A percentile compares a stretch with the other conserved stretches of the same genome.
phyloP scores from a whole-genome alignment of 495 filamentous ascomycete genomes.

The Xylaria sp. region DNA sequence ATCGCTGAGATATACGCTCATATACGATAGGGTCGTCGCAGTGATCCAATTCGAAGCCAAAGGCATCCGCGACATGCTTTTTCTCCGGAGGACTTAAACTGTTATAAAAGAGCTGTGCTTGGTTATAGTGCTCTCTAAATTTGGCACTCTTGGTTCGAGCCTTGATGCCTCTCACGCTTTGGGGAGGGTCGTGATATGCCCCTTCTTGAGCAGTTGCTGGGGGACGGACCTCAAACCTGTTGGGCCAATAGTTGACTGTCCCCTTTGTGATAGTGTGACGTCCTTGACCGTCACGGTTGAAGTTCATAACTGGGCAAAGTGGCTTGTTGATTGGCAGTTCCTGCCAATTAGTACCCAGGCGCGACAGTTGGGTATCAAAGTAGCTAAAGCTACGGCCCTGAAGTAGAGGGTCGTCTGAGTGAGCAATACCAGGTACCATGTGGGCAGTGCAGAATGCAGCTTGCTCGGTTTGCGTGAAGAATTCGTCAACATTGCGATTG shows the following conservation, averaged over 20 bases:
- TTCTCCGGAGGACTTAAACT: slow-evolving; percentile 75
- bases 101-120: slow-evolving; percentile 82
- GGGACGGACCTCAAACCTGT: slow-evolving; percentile 70
- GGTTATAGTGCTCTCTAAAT: slow-evolving; percentile 80
- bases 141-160: slow-evolving; percentile 73
- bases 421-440: slow-evolving; percentile 85
- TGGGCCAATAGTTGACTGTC: slow-evolving; percentile 89
- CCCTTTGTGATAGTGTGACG: slow-evolving; percentile 64
- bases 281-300: slow-evolving; percentile 76
- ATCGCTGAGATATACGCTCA: slow-evolving; percentile 70
- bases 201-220: slow-evolving; percentile 66
- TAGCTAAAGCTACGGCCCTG: slow-evolving; percentile 90
- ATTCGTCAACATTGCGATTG: slow-evolving; percentile 86
- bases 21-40: slow-evolving; percentile 88
- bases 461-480: slow-evolving; percentile 84
- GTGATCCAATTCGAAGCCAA: slow-evolving; percentile 87
- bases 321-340: slow-evolving; percentile 84
- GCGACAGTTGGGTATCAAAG: slow-evolving; percentile 83
- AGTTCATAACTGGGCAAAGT: slow-evolving; percentile 80
- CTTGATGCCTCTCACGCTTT: slow-evolving; percentile 73
- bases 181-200: slow-evolving; percentile 72
- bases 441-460: slow-evolving; percentile 87
- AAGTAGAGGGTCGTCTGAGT: slow-evolving; percentile 83
- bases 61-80: slow-evolving; percentile 69
- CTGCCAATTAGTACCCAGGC: slow-evolving; percentile 85